Evolutionary conservation across 495 filamentous ascomycete species (phyloP).

Genomic region (Xylaria bambusicola): DNA sequence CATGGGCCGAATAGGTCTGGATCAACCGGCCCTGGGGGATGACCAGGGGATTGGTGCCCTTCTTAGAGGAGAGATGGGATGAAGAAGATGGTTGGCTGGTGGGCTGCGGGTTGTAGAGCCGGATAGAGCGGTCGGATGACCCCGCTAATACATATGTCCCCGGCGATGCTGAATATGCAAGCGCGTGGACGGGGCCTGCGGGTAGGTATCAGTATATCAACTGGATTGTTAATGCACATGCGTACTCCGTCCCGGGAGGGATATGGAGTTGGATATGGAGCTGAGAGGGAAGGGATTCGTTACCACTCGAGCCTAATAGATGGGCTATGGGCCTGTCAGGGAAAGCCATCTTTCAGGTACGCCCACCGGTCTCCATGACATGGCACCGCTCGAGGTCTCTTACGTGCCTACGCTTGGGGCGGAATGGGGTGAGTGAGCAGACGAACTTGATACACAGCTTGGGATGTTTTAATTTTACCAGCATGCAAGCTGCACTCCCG

Average conservation of each 20-base stretch:
- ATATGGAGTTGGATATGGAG: no score
- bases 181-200: conserved; percentile 70
- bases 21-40: conserved; percentile 57
- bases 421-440: neutral
- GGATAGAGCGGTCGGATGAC: conserved; percentile 78
- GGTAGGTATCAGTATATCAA: neutral
- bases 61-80: conserved; percentile 37
- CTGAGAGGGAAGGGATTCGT: conserved; percentile 3
- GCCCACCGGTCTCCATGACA: conserved; percentile 26
- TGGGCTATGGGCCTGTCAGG: conserved; percentile 46
- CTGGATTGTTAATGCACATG: neutral
- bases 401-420: neutral
- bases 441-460: no score
- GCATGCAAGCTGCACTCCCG: no score
- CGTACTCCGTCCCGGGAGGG: no score
- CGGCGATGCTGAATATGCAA: conserved; percentile 67
- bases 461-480: no score
- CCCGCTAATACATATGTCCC: conserved; percentile 83
- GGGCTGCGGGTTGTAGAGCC: conserved; percentile 71
- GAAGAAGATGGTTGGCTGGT: conserved; percentile 31
- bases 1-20: conserved; percentile 86
- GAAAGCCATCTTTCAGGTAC: conserved; percentile 33
- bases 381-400: conserved; percentile 6
- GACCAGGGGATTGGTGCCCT: conserved; percentile 11
- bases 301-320: conserved; percentile 49